Percentiles rank a stretch among this genome's conserved stretches.
phyloP scores from a whole-genome alignment of 1,284 basidiomycete species.

The Puccinia hordei region DNA sequence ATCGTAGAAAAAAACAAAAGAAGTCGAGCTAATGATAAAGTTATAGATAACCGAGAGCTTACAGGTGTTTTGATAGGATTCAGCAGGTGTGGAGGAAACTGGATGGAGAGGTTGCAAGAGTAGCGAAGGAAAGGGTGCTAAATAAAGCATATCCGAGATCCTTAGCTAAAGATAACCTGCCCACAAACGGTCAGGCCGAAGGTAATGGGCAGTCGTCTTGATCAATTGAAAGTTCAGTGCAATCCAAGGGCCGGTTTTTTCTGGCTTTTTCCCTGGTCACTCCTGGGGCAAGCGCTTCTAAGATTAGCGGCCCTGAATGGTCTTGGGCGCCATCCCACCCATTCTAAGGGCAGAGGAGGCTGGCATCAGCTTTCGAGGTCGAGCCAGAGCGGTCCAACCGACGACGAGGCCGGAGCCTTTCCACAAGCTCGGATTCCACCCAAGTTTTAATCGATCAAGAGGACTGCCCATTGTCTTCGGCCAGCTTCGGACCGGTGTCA shows the following conservation, averaged over 20 bases:
- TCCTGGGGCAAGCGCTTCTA: not conserved
- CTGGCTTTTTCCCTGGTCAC: not conserved
- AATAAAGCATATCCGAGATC: not conserved
- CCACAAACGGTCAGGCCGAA: slow-evolving; percentile 12
- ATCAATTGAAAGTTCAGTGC: slow-evolving; percentile 23
- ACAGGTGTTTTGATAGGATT: not conserved
- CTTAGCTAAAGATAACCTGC: not conserved
- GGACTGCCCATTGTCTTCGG: too few species aligned
- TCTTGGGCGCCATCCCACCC: not conserved
- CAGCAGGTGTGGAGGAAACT: not conserved
- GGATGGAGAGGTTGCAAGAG: not conserved
- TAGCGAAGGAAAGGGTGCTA: slow-evolving; percentile 3
- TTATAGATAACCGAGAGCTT: slow-evolving; percentile 14
- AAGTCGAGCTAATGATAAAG: not conserved
- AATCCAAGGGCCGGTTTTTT: slow-evolving; percentile 2
- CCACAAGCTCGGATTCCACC: too few species aligned
- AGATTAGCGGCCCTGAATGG: not conserved
- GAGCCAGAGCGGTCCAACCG: slow-evolving; percentile 22
- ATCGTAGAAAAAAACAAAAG: slow-evolving; percentile 15
- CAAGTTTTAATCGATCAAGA: too few species aligned
- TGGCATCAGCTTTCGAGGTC: slow-evolving; percentile 4
- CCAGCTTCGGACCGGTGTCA: too few species aligned
- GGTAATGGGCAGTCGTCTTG: slow-evolving; percentile 34
- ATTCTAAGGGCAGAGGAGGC: slow-evolving; percentile 16
- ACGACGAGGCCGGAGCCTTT: not conserved